Conservation (phyloP, 257 asterid species). For the Catharanthus roseus region DNA sequence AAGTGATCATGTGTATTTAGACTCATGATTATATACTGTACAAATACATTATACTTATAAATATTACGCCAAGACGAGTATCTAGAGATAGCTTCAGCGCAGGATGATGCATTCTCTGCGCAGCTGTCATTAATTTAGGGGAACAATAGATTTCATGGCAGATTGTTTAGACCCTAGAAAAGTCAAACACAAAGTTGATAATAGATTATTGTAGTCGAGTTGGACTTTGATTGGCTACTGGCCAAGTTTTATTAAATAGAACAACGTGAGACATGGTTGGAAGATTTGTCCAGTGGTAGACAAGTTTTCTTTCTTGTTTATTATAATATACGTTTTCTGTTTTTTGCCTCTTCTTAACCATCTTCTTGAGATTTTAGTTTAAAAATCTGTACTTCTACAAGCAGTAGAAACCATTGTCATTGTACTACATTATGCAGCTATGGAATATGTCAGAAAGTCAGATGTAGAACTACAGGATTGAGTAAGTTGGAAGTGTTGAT, state of each 20-base stretch:
- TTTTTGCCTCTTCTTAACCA: neutral
- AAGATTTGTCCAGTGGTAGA: neutral
- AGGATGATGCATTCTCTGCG: neutral
- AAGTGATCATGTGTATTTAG: too few species aligned
- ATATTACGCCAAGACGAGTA: neutral
- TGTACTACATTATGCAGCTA: neutral
- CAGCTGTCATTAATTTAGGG: neutral
- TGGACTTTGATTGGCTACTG: neutral
- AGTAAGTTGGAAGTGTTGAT: too few species aligned
- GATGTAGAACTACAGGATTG: too few species aligned
- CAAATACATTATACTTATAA: too few species aligned
- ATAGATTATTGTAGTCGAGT: neutral
- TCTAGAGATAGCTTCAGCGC: neutral
- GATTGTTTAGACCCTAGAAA: neutral
- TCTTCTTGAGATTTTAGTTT: neutral
- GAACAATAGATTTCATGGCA: too few species aligned
- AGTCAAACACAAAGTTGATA: neutral
- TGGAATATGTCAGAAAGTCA: too few species aligned
- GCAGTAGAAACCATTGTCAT: neutral
- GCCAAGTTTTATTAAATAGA: constrained; percentile 2
- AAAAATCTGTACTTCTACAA: neutral
- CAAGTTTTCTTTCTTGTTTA: neutral
- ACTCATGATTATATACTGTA: too few species aligned
- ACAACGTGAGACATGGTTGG: constrained; percentile 9
- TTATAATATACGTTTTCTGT: neutral